These are phyloP conservation scores for Penicillium parvum DNA, from an alignment of 495 filamentous ascomycete genomes.

Conservation along the genomic window DNA sequence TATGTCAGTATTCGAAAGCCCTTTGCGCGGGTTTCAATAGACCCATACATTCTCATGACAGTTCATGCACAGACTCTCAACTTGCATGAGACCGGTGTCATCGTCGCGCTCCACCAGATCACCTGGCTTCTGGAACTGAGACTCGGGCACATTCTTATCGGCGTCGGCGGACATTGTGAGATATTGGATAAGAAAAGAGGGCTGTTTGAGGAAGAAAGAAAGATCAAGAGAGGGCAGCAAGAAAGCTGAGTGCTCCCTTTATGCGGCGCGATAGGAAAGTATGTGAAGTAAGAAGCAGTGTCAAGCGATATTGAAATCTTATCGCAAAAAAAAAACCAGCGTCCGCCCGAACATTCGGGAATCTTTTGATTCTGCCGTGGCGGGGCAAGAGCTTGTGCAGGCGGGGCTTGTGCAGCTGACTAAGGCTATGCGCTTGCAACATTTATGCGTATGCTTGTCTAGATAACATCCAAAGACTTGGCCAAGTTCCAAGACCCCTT, in stretches of 20 bases:
- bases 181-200: too few species aligned
- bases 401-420: conserved; percentile 22
- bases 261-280: background rate
- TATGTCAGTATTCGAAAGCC: conserved; percentile 3
- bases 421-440: too few species aligned
- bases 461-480: too few species aligned
- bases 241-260: background rate
- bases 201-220: background rate
- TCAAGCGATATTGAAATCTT: conserved; percentile 10
- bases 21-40: background rate
- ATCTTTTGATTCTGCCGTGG: conserved; percentile 37
- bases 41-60: conserved; percentile 75
- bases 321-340: conserved; percentile 23
- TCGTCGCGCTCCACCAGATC: conserved; percentile 43
- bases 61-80: conserved; percentile 77
- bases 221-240: background rate
- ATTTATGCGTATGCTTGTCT: too few species aligned
- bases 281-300: background rate
- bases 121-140: conserved; percentile 42
- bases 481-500: too few species aligned
- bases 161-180: conserved; percentile 33
- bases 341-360: conserved; percentile 39
- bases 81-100: conserved; percentile 42
- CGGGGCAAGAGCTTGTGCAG: conserved; percentile 22
- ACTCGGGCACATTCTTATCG: conserved; percentile 23